phyloP scores from a whole-genome alignment of 352 stramenopile species.

The Globisporangium takayamanum region DNA sequence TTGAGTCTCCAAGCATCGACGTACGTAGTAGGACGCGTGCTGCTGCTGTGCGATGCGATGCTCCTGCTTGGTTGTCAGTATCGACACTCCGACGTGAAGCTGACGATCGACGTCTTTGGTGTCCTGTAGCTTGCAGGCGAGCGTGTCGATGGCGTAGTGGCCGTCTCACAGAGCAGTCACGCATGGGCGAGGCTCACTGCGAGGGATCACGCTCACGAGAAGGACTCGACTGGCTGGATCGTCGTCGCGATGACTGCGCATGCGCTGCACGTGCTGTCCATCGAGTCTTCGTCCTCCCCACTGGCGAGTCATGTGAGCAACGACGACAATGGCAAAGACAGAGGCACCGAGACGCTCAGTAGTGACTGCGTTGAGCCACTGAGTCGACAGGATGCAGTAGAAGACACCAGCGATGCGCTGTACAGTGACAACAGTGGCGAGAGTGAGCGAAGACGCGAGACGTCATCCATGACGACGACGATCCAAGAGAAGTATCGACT shows the following conservation, averaged over 20 bases:
- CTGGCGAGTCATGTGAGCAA: background rate
- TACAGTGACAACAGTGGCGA: background rate
- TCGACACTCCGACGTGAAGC: no score
- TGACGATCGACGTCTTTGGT: no score
- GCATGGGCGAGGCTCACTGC: no score
- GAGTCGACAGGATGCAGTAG: background rate
- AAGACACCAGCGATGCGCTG: background rate
- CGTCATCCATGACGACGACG: slow-evolving; percentile 13
- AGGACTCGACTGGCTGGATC: background rate
- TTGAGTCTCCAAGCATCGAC: slow-evolving; percentile 18
- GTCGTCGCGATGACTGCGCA: slow-evolving; percentile 3
- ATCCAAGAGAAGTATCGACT: slow-evolving; percentile 45
- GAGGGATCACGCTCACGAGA: background rate
- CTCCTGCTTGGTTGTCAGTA: no score
- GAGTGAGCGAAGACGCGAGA: background rate
- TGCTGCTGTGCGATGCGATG: no score
- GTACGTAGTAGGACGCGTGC: slow-evolving; percentile 11
- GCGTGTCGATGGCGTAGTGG: background rate
- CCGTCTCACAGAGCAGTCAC: background rate
- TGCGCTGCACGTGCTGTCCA: background rate
- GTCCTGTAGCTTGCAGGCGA: background rate
- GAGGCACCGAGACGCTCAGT: background rate
- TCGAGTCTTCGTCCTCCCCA: background rate
- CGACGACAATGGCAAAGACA: background rate
- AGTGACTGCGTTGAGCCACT: no score